Base-by-base conservation (phyloP, 2,329 filamentous ascomycete species). In the Pseudogymnoascus sp. region DNA sequence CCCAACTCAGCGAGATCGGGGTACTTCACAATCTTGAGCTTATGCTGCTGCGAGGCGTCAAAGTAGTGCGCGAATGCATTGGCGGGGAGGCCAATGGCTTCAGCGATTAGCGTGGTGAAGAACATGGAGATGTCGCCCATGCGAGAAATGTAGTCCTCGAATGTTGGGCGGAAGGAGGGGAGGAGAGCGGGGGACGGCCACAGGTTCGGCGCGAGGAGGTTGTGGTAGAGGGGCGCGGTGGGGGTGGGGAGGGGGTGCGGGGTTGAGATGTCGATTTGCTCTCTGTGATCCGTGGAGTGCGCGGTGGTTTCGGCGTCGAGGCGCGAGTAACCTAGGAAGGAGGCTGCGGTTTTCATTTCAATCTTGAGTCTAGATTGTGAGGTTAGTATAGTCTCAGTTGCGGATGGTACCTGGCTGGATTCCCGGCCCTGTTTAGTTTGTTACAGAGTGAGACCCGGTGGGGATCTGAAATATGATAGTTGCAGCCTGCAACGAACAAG, bases 21-120 rank as follows among this genome's bases (percentile, higher is more conserved):
- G 70, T 94, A 95, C 76, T 89, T 90, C 63, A 95, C 87, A 63
- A 96, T 87, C 77, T 96, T 96, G 68, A 95, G 80, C 77, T 95
- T 95, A 77, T 95, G 90, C 75, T 94, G 90, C 76, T 73, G 67
- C 62, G 64, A n/a, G 61, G 83, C 78, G 41, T 80, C 74, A 74
- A 93, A 93, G 78, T 92, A 95, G 68, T 82, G 84, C 70, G 84
- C 77, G 73, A 96, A 95, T 0, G 91, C 89, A 58, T 80, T 74
- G 0, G 79, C 64, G 0, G 87, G 83, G 5, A 96, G 78, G 8
- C 83, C 82, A 64, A 96, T 87, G n/a, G 89, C 88, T 76, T 95
- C 90, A 64, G 91, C 90, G 67, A 95, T 89, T 30, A 95, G 81
- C 9, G 82, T 83, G 1, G 89, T 93, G 75, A 95, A 95, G 67